A percentile compares a stretch with the other conserved stretches of the same genome.
These are phyloP conservation scores for Colletotrichum endophyticum DNA, from an alignment of 2,329 filamentous ascomycete species.

Conservation along the genomic window DNA sequence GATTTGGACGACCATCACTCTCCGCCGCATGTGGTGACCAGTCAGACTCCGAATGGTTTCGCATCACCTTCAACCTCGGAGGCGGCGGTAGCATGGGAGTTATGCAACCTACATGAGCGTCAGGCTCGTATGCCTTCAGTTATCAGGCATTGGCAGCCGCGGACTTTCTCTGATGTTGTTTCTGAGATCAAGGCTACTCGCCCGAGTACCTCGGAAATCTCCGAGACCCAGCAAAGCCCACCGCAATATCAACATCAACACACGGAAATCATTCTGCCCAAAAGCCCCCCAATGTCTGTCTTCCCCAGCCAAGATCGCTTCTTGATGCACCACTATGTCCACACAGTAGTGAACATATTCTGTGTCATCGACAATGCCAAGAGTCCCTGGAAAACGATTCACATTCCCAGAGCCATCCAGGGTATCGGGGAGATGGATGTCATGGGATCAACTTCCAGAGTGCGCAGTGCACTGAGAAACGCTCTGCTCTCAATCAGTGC, in stretches of 20 bases:
- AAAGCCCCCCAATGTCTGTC: neutral
- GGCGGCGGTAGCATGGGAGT: neutral
- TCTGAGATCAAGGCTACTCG: neutral
- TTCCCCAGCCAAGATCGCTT: constrained; percentile 22
- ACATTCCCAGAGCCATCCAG: constrained; percentile 27
- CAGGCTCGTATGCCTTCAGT: neutral
- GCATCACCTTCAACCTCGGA: neutral
- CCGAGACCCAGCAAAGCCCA: neutral
- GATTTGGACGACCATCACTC: neutral
- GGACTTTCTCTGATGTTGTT: fast-evolving
- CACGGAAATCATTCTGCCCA: neutral
- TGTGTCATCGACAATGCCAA: constrained; percentile 31
- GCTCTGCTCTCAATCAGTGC: constrained; percentile 29
- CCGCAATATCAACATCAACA: neutral
- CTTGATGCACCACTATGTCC: constrained; percentile 28
- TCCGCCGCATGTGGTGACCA: neutral
- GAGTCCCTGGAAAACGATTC: constrained; percentile 30
- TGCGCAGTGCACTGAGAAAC: constrained; percentile 26
- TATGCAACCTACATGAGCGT: neutral
- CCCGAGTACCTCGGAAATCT: neutral
- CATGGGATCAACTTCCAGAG: constrained; percentile 23
- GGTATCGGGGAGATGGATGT: constrained; percentile 28
- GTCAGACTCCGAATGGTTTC: neutral
- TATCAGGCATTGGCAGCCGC: neutral
- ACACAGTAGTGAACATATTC: constrained; percentile 28